Conservation (phyloP, 495 filamentous ascomycete genomes). For the Astrocystis sublimbata region DNA sequence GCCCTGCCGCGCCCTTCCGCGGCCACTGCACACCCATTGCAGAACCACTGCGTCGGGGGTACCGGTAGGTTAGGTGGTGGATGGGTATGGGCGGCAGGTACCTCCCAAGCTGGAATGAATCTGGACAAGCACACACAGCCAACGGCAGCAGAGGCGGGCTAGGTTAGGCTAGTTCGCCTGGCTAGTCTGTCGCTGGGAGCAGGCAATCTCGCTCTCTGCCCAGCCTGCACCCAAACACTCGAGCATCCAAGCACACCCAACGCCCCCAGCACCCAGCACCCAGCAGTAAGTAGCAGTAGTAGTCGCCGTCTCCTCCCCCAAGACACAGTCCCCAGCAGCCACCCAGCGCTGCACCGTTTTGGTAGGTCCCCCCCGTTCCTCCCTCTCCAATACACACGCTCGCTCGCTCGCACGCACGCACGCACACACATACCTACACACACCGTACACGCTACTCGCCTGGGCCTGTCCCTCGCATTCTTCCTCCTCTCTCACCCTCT, state of each 20-base stretch:
- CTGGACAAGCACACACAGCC: neutral
- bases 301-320: too few relatives aligned
- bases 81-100: too few relatives aligned
- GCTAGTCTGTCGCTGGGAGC: constrained; percentile 1
- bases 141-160: neutral
- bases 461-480: constrained; percentile 17
- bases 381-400: constrained; percentile 36
- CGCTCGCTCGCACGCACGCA: too few relatives aligned
- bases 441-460: constrained; percentile 23
- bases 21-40: too few relatives aligned
- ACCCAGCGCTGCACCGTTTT: constrained; percentile 21
- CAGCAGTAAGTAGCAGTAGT: too few relatives aligned
- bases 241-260: too few relatives aligned
- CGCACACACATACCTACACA: constrained; percentile 22
- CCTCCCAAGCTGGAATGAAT: neutral
- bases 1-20: neutral
- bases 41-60: too few relatives aligned
- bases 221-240: neutral
- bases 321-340: constrained; percentile 14
- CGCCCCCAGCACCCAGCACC: constrained; percentile 8
- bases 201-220: constrained; percentile 20
- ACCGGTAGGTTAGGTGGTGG: too few relatives aligned
- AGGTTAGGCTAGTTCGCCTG: constrained; percentile 9
- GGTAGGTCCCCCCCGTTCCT: constrained; percentile 34
- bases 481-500: constrained; percentile 26